Percentiles rank a stretch among this genome's conserved stretches.
phyloP scores from a whole-genome alignment of 2,329 filamentous ascomycete genomes.

The Aspergillus persii region DNA sequence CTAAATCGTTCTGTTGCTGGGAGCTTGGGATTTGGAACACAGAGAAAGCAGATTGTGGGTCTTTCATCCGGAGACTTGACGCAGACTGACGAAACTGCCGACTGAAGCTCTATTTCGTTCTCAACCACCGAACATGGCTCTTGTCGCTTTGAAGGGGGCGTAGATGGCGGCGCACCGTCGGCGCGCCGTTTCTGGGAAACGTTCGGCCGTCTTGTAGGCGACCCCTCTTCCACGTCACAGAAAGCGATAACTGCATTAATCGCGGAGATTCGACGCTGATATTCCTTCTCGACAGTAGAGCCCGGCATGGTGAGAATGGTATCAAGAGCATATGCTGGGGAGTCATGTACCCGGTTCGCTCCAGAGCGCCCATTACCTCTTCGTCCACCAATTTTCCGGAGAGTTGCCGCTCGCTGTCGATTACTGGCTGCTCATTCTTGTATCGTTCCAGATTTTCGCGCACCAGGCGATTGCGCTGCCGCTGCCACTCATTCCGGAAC shows the following conservation, averaged over 20 bases:
- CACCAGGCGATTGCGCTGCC: conserved; percentile 19
- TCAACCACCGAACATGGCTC: conserved; percentile 4
- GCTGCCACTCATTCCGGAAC: conserved; percentile 20
- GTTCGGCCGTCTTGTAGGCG: conserved; percentile 16
- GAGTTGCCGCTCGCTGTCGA: conserved; percentile 24
- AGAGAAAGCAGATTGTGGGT: conserved; percentile 24
- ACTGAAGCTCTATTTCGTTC: conserved; percentile 8
- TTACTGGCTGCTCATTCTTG: conserved; percentile 29
- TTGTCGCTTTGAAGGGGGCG: conserved; percentile 15
- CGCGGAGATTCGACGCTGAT: conserved; percentile 21
- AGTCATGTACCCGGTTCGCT: conserved; percentile 22
- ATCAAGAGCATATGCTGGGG: conserved; percentile 24
- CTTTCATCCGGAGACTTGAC: conserved; percentile 6
- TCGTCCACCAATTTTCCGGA: conserved; percentile 23
- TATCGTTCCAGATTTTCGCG: conserved; percentile 26
- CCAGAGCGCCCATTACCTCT: conserved; percentile 23
- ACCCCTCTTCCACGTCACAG: conserved; percentile 26
- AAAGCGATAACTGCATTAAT: conserved; percentile 28
- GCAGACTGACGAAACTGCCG: conserved; percentile 15
- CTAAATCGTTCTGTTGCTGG: conserved; percentile 12
- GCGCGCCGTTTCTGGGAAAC: conserved; percentile 11
- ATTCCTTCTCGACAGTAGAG: conserved; percentile 23
- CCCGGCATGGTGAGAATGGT: conserved; percentile 25
- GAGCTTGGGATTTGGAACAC: conserved; percentile 15
- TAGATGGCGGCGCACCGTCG: conserved; percentile 6